phyloP scores from a whole-genome alignment of 129 eudicot genomes.

The Lonicera japonica region DNA sequence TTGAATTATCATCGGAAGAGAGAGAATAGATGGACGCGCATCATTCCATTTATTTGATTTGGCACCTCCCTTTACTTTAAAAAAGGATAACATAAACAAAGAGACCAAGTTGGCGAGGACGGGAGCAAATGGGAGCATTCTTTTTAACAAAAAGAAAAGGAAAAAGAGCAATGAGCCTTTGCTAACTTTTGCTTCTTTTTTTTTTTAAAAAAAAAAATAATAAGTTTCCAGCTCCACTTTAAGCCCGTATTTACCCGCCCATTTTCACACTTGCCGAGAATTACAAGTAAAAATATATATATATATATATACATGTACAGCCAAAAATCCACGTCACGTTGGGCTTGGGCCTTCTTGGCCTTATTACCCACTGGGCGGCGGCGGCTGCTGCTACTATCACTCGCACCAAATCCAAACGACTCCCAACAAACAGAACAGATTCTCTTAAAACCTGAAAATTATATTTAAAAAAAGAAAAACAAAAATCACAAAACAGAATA shows the following conservation, averaged over 20 bases:
- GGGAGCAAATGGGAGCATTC: conserved; percentile 5
- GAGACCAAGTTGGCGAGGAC: not conserved
- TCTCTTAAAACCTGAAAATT: not conserved
- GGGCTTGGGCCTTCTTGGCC: not conserved
- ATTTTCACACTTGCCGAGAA: not conserved
- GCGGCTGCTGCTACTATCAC: not conserved
- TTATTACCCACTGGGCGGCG: not conserved
- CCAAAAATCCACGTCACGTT: not conserved
- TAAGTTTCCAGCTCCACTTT: not conserved
- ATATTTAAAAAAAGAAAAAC: no score
- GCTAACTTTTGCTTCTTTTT: not conserved
- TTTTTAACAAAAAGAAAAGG: not conserved
- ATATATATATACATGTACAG: not conserved
- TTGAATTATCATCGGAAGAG: no score
- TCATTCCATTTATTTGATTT: no score
- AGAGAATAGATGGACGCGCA: no score
- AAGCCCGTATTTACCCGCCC: not conserved
- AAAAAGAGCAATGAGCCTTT: not conserved
- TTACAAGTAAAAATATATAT: not conserved
- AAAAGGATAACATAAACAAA: not conserved
- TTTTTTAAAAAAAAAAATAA: no score
- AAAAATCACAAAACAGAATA: no score
- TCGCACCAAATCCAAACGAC: not conserved
- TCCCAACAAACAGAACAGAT: not conserved
- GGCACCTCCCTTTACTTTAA: no score